These are phyloP conservation scores for Hordeum marinum DNA, from an alignment of 176 grass and related monocot genomes.

Conservation along the genomic window DNA sequence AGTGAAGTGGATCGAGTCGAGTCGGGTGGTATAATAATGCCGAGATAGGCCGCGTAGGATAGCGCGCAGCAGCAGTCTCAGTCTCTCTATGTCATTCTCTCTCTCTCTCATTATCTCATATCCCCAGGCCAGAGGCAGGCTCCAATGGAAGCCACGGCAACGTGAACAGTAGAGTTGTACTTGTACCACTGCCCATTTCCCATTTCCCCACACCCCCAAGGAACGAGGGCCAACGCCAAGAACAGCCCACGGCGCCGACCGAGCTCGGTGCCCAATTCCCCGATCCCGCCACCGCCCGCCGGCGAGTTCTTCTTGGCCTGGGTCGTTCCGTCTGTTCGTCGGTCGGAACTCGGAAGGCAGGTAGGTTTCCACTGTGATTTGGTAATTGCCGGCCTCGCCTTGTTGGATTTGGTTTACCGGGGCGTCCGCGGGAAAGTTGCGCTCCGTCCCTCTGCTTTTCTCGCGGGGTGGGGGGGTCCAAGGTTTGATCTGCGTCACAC, in stretches of 20 bases:
- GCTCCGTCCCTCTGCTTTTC: neutral
- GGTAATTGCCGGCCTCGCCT: neutral
- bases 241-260: constrained; percentile 32
- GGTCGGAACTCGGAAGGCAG: neutral
- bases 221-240: constrained; percentile 27
- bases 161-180: constrained; percentile 16
- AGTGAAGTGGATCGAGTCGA: neutral
- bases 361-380: constrained; percentile 8
- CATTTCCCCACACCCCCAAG: constrained; percentile 17
- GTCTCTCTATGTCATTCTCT: neutral
- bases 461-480: neutral
- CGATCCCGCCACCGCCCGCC: constrained; percentile 12
- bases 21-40: neutral
- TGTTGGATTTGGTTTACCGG: constrained; percentile 26
- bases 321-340: neutral
- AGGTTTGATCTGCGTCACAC: constrained; percentile 40
- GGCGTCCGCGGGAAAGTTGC: constrained; percentile 29
- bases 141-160: constrained; percentile 15
- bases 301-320: neutral
- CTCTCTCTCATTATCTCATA: neutral
- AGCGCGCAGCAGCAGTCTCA: neutral
- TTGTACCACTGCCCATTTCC: neutral
- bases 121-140: neutral
- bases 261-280: neutral
- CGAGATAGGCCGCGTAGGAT: neutral